These are phyloP conservation scores for Phlebiopsis flavidoalba DNA, from an alignment of 768 basidiomycete species.

Conservation along the genomic window DNA sequence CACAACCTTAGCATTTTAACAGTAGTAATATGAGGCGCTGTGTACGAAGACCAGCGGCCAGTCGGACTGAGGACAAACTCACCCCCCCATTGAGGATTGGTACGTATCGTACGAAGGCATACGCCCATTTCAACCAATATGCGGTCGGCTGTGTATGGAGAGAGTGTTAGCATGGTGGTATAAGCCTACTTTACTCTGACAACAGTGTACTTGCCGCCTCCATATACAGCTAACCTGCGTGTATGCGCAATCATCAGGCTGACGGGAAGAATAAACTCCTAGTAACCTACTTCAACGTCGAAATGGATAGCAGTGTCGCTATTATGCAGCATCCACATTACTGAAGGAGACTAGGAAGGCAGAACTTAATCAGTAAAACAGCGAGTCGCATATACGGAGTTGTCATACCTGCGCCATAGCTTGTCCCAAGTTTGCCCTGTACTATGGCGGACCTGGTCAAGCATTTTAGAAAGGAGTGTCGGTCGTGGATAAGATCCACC, in stretches of 20 bases:
- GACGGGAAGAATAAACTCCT: neutral
- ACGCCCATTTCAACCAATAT: constrained; percentile 14
- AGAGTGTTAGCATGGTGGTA: neutral
- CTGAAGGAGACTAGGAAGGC: constrained; percentile 32
- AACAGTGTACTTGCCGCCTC: neutral
- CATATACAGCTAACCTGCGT: constrained; percentile 8
- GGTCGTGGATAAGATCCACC: neutral
- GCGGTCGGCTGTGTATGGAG: constrained; percentile 1
- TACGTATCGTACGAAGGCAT: constrained; percentile 10
- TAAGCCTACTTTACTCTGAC: neutral
- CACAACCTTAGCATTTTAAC: neutral
- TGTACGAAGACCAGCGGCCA: neutral
- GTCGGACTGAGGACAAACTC: neutral
- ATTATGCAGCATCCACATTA: constrained; percentile 5
- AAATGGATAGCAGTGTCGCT: constrained; percentile 14
- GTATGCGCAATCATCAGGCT: neutral
- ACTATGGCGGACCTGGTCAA: neutral
- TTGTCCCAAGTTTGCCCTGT: constrained; percentile 2
- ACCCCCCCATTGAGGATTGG: constrained; percentile 1
- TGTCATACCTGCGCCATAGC: constrained; percentile 2
- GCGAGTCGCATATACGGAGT: neutral
- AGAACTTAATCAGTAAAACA: neutral
- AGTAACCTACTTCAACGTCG: constrained; percentile 9
- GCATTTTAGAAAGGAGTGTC: neutral
- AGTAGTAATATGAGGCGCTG: neutral